A percentile compares a stretch with the other conserved stretches of the same genome.
Evolutionary conservation across 495 filamentous ascomycete genomes (phyloP).

Genomic region (Podospora bellae-mahoneyi): DNA sequence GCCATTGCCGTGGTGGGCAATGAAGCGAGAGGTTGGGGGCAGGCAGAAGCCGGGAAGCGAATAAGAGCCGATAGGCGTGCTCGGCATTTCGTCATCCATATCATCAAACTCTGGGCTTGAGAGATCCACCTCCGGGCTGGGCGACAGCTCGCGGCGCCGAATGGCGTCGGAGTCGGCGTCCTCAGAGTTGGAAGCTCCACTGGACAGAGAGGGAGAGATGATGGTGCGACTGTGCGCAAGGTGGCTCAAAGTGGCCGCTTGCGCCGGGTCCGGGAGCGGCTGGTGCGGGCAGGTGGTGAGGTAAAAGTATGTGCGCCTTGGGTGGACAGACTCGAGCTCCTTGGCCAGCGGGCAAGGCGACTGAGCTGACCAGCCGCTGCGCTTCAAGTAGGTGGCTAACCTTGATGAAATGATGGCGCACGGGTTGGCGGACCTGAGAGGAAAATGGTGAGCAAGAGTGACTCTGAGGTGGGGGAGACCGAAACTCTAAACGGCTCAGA

Average conservation of each 20-base stretch:
- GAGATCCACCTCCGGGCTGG: conserved; percentile 89
- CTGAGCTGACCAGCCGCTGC: conserved; percentile 71
- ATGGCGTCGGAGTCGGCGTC: conserved; percentile 60
- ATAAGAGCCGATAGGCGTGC: conserved; percentile 58
- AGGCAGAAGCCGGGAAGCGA: conserved; percentile 44
- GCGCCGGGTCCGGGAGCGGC: conserved; percentile 71
- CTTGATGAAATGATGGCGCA: conserved; percentile 92
- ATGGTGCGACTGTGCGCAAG: conserved; percentile 49
- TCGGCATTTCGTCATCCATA: conserved; percentile 57
- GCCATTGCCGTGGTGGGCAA: conserved; percentile 31
- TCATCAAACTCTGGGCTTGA: conserved; percentile 84
- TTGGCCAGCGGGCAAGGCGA: conserved; percentile 87
- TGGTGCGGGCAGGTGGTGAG: conserved; percentile 81
- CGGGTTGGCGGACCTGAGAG: conserved; percentile 83
- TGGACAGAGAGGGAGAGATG: conserved; percentile 83
- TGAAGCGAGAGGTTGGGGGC: conserved; percentile 34
- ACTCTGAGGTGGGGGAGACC: neutral
- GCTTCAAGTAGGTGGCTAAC: conserved; percentile 82
- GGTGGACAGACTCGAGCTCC: conserved; percentile 86
- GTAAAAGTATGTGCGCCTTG: conserved; percentile 93
- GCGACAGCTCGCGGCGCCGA: conserved; percentile 71
- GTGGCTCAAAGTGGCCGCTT: conserved; percentile 38
- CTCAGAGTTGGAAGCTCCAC: conserved; percentile 61
- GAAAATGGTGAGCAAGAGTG: conserved; percentile 34
- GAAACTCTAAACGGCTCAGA: neutral